Base-by-base conservation (phyloP, 164 flowering plant genomes). In the Tetracentron sinense region DNA sequence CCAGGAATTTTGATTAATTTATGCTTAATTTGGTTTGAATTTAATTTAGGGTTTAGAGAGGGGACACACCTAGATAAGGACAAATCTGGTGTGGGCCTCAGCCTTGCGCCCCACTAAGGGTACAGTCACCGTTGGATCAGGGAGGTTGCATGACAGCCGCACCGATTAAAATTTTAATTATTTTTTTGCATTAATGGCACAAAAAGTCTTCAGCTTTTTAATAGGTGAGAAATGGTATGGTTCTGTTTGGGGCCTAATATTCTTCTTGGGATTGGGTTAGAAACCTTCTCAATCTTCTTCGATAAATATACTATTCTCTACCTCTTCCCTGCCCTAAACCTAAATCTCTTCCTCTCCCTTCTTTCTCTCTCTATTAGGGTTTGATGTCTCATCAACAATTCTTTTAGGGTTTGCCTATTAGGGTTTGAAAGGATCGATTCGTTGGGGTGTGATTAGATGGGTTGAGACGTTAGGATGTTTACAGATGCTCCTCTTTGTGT, bases 111-210 rank as follows among this genome's bases (percentile, higher is more conserved):
- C 76, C 70, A 67, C 63, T 30, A 56, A 21, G 64, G 70, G 20
- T 49, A 62, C 78, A 23, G 33, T 35, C 44, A 69, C 72, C 81
- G 75, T 76, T 61, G 57, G 76, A 76, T 76, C 72, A 71, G 79
- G 74, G 46, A 29, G 60, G 27, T n/a, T 63, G 70, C 58, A 78
- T 75, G 75, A 42, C 14, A 67, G 55, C 70, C 76, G 64, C 70
- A 55, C 60, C 31, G n/a, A 61, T 46, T 46, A 51, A 20, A 22
- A 6, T 56, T 25, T 21, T 64, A 10, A 16, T 52, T 11, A 42
- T 29, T 16, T 46, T 25, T n/a, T 11, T 33, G 30, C 21, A 31
- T 63, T 62, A 67, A 63, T 67, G 73, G 66, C 69, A 69, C 58
- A 42, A 63, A 75, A 69, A 62, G 51, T 59, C 23, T 72, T 68